phyloP scores from a whole-genome alignment of 2,329 filamentous ascomycete genomes.

The Fonsecaea multimorphosa region DNA sequence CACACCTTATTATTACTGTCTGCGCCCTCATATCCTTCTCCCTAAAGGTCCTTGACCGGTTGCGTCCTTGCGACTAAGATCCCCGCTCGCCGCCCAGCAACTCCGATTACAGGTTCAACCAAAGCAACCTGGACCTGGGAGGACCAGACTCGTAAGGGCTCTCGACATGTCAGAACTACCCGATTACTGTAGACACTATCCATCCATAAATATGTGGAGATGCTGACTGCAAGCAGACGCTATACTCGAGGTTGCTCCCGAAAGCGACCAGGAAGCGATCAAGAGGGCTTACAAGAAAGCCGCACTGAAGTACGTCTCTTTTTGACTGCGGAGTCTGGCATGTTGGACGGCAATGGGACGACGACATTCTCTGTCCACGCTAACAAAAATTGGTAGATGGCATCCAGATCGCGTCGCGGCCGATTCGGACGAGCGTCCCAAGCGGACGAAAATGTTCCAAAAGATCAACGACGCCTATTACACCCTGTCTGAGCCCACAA shows the following conservation, averaged over 20 bases:
- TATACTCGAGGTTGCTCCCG: conserved; percentile 73
- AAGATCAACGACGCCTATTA: conserved; percentile 93
- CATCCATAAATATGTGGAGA: neutral
- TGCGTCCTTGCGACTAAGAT: neutral
- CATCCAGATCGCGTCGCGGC: conserved; percentile 89
- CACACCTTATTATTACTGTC: neutral
- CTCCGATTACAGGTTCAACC: neutral
- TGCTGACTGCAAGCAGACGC: conserved; percentile 27
- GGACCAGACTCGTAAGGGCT: neutral
- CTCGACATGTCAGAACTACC: conserved; percentile 35
- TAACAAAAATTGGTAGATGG: conserved; percentile 50
- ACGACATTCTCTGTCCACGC: neutral
- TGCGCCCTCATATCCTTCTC: neutral
- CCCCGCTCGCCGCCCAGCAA: neutral
- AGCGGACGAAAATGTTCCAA: conserved; percentile 87
- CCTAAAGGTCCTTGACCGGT: neutral
- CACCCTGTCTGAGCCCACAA: conserved; percentile 77
- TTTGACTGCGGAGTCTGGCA: neutral
- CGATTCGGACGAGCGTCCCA: conserved; percentile 79
- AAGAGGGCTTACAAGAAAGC: conserved; percentile 94
- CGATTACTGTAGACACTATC: conserved; percentile 37
- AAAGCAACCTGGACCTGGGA: neutral
- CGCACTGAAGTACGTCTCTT: conserved; percentile 68
- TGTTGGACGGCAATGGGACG: neutral
- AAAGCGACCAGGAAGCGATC: conserved; percentile 80